Conservation (phyloP, 345 rosid genomes). For the Populus ilicifolia region DNA sequence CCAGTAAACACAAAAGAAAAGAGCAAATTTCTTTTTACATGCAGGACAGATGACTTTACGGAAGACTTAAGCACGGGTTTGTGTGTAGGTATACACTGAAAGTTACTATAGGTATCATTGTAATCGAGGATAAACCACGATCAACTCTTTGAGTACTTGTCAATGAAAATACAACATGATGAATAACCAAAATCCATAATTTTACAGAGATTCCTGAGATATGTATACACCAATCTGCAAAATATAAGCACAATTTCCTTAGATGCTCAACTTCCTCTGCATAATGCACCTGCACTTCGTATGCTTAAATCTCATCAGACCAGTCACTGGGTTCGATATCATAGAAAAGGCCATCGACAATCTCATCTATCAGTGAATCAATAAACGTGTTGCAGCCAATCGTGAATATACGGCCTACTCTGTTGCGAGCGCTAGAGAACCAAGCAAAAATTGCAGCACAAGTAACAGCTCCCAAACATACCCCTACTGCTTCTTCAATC, state of each 20-base stretch:
- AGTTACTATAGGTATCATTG: no score
- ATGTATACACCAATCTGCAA: background rate
- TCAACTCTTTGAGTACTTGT: no score
- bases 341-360: constrained; percentile 89
- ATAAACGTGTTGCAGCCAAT: constrained; percentile 69
- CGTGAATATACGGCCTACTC: constrained; percentile 67
- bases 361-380: constrained; percentile 78
- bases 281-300: background rate
- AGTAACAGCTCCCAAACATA: constrained; percentile 61
- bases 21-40: no score
- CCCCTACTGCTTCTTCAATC: constrained; percentile 59
- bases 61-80: no score
- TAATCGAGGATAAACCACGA: no score
- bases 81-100: no score
- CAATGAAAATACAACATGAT: no score
- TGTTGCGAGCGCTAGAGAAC: constrained; percentile 69
- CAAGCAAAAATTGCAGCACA: constrained; percentile 73
- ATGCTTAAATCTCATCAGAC: constrained; percentile 54
- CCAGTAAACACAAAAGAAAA: no score
- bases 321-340: constrained; percentile 55
- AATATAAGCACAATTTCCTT: background rate
- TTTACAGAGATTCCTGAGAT: background rate
- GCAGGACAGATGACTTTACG: no score
- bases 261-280: background rate
- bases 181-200: background rate